Evolutionary conservation across 305 asterid species (phyloP).

Genomic region (Rubia balearica): DNA sequence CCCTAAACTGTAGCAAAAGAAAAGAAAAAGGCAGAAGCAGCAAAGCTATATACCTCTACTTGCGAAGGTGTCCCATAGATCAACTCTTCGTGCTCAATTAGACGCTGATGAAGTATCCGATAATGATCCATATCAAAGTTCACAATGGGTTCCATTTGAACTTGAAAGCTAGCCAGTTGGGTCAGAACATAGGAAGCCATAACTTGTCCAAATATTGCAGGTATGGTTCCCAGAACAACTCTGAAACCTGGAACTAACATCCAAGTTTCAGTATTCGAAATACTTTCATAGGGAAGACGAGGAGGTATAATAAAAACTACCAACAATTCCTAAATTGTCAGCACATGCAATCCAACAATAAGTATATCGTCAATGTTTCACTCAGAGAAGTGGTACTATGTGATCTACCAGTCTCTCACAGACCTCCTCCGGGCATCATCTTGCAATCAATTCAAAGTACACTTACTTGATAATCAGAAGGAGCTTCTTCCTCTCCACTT

Average conservation of each 20-base stretch:
- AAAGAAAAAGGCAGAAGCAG: background rate
- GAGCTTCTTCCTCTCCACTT: slow-evolving; percentile 83
- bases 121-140: slow-evolving; percentile 81
- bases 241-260: slow-evolving; percentile 88
- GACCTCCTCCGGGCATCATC: background rate
- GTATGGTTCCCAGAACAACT: slow-evolving; percentile 92
- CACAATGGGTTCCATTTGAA: slow-evolving; percentile 84
- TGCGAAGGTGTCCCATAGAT: slow-evolving; percentile 66
- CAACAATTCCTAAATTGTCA: background rate
- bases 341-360: background rate
- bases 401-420: background rate
- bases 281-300: background rate
- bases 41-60: slow-evolving; percentile 54
- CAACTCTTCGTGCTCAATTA: slow-evolving; percentile 87
- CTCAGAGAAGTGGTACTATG: background rate
- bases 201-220: slow-evolving; percentile 94
- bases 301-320: slow-evolving; percentile 5
- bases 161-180: slow-evolving; percentile 68
- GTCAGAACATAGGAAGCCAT: slow-evolving; percentile 91
- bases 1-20: background rate
- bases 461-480: slow-evolving; percentile 93
- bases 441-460: slow-evolving; percentile 3
- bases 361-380: background rate
- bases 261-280: slow-evolving; percentile 21
- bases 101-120: slow-evolving; percentile 76